Evolutionary conservation across 2,329 filamentous ascomycete genomes (phyloP), one percentile per base, ranked within the genome.

Genomic region (Tolypocladium inflatum): DNA sequence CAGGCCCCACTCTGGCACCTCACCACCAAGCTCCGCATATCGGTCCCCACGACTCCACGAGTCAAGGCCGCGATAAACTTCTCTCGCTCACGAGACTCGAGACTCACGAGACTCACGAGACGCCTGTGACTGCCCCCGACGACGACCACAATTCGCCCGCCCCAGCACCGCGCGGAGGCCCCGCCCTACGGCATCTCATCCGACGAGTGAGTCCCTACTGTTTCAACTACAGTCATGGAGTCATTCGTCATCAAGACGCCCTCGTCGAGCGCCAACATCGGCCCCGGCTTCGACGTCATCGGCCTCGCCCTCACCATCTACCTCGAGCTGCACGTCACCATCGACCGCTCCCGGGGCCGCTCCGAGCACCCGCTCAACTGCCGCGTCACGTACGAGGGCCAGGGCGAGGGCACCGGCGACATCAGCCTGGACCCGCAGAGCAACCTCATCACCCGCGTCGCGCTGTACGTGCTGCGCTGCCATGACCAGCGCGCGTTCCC

Each of bases 221-320:
- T 63, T 63, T 66, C 60, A 66, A 63, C 61, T 60, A 63, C 68
- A 67, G 64, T 60, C 66, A 80, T 80, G 76, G 81, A 85, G 68
- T 84, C 83, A 57, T 87, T 89, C 74, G 77, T 81, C 65, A 89
- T 91, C 79, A 85, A 82, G 76, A 90, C 91, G 61, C 93, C 93
- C 63, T 95, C 90, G 78, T 97, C 93, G 60, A 97, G 92, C 61
- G 93, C 93, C 76, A 97, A 97, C 79, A 97, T 97, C 70, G 93
- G 91, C 65, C 93, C 93, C 54, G 93, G 93, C 59, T 99, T 97
- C 80, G 93, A 99, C 79, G 93, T 97, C 67, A 96, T 97, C 72
- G 91, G 94, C 65, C 87, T 99, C 61, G 93, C 93, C 10, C 82
- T 99, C 65, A 96, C 91, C 64, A 86, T 97, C 73, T 96, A 93